These are phyloP conservation scores for Ceratobasidium sp. DNA, from an alignment of 1,284 basidiomycete genomes.

Conservation along the genomic window DNA sequence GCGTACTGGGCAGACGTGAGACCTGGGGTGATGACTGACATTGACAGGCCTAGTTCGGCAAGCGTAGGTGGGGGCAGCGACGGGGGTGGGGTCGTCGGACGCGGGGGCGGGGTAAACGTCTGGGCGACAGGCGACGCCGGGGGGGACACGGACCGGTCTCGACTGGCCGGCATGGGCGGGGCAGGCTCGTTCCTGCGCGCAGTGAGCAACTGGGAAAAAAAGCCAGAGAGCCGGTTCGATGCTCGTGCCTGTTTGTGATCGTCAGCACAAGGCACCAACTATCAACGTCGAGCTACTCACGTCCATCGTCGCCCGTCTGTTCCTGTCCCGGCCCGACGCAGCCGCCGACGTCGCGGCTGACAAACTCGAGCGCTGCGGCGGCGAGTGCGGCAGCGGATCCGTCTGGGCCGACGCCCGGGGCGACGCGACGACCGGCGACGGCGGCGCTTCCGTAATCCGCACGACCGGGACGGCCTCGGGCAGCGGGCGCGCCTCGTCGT, in stretches of 20 bases:
- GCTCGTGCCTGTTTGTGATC: conserved; percentile 11
- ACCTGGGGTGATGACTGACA: conserved; percentile 74
- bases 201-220: conserved; percentile 41
- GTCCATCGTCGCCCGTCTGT: conserved; percentile 39
- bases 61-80: conserved; percentile 76
- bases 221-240: conserved; percentile 35
- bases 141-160: conserved; percentile 17
- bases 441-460: conserved; percentile 26
- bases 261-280: conserved; percentile 14
- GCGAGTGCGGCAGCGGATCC: conserved; percentile 34
- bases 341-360: conserved; percentile 1
- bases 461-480: conserved; percentile 10
- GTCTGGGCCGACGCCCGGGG: conserved; percentile 39
- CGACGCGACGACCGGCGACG: conserved; percentile 7
- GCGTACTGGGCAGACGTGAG: conserved; percentile 81
- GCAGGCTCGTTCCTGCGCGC: conserved; percentile 1
- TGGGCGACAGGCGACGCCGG: conserved; percentile 53
- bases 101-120: conserved; percentile 50
- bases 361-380: conserved; percentile 31
- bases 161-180: conserved; percentile 1
- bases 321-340: neutral
- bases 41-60: conserved; percentile 78
- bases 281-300: conserved; percentile 24
- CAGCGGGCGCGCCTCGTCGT: conserved; percentile 17
- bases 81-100: conserved; percentile 78